phyloP scores from a whole-genome alignment of 1,284 basidiomycete genomes.

The Ceratobasidium sp. region DNA sequence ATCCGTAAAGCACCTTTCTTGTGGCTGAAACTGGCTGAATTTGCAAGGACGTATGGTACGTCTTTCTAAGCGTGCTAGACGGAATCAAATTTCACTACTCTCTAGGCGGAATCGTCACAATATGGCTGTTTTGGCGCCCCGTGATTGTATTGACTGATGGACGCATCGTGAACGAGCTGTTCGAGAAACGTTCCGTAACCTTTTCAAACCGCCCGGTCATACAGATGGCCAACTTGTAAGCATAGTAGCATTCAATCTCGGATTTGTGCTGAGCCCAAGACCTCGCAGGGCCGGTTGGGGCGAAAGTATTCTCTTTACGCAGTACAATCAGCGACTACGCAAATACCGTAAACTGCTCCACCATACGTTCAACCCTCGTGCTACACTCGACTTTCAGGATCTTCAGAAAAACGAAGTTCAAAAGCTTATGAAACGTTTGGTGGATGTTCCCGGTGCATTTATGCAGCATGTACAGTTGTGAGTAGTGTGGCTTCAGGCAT shows the following conservation, averaged over 20 bases:
- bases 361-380: slow-evolving; percentile 44
- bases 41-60: slow-evolving; percentile 24
- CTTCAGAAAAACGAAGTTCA: slow-evolving; percentile 38
- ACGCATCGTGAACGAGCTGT: slow-evolving; percentile 16
- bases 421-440: slow-evolving; percentile 40
- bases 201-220: slow-evolving; percentile 35
- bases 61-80: neutral
- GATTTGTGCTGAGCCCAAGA: too few species aligned
- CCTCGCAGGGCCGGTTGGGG: slow-evolving; percentile 33
- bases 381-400: slow-evolving; percentile 40
- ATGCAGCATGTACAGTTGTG: slow-evolving; percentile 38
- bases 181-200: slow-evolving; percentile 29
- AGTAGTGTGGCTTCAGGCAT: neutral
- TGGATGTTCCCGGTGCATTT: slow-evolving; percentile 24
- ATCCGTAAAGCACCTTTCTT: slow-evolving; percentile 23
- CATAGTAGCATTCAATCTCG: too few species aligned
- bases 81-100: neutral
- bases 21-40: slow-evolving; percentile 39
- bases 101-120: slow-evolving; percentile 33
- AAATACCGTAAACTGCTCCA: slow-evolving; percentile 42
- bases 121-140: slow-evolving; percentile 24
- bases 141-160: slow-evolving; percentile 16
- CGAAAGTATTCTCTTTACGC: slow-evolving; percentile 36
- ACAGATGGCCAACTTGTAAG: slow-evolving; percentile 35
- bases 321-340: slow-evolving; percentile 41